Evolutionary conservation across 2,329 filamentous ascomycete genomes (phyloP).

Genomic region (Pestalotiopsis sp.): DNA sequence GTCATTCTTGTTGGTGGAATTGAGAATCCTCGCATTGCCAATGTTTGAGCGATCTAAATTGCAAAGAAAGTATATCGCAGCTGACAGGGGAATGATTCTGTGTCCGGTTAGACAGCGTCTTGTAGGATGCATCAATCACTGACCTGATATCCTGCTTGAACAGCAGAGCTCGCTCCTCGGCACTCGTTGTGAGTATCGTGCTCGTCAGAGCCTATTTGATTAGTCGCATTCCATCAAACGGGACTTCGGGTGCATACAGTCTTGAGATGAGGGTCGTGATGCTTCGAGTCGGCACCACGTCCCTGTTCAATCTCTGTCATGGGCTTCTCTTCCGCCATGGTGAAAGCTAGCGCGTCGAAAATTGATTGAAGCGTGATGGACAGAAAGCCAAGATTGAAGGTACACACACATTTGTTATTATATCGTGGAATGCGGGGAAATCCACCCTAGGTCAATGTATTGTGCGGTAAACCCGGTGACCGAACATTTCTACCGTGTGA

Average conservation of each 20-base stretch:
- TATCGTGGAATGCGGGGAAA: neutral
- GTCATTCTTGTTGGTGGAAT: conserved; percentile 61
- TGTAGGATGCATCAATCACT: neutral
- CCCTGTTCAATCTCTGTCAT: neutral
- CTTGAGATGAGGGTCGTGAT: neutral
- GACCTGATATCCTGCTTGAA: conserved; percentile 56
- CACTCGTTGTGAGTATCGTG: neutral
- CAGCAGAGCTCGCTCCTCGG: conserved; percentile 42
- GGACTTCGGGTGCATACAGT: neutral
- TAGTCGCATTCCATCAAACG: neutral
- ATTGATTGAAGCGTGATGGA: neutral
- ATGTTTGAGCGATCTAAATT: conserved; percentile 73
- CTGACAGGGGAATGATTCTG: conserved; percentile 65
- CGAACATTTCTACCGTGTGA: neutral
- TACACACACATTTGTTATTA: neutral
- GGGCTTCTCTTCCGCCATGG: conserved; percentile 4
- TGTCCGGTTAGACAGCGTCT: conserved; percentile 22
- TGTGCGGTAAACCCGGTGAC: neutral
- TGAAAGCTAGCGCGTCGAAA: neutral
- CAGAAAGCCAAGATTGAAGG: neutral
- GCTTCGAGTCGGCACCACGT: neutral
- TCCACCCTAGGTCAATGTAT: neutral
- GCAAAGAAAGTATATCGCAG: conserved; percentile 67
- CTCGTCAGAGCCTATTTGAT: neutral
- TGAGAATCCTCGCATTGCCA: conserved; percentile 69